A percentile compares a stretch with the other conserved stretches of the same genome.
phyloP scores from a whole-genome alignment of 2,329 filamentous ascomycete genomes.

The Pyrenochaeta sp. region DNA sequence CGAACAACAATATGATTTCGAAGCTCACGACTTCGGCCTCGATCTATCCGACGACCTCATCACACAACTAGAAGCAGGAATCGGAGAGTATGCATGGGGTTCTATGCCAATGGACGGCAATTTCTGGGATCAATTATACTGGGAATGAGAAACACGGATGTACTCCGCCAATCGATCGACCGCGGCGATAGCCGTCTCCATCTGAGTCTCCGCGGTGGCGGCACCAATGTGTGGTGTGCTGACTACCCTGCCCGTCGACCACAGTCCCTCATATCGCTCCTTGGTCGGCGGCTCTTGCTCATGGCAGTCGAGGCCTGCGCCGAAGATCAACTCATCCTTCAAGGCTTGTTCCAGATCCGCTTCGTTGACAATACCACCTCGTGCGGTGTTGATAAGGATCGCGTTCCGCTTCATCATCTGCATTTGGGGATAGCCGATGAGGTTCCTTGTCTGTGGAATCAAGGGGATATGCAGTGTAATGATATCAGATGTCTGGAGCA shows the following conservation, averaged over 20 bases:
- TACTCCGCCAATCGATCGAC: conserved; percentile 35
- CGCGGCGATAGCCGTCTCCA: conserved; percentile 45
- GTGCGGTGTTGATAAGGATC: conserved; percentile 56
- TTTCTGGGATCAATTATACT: conserved; percentile 12
- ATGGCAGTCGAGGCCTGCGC: conserved; percentile 60
- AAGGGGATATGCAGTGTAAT: conserved; percentile 32
- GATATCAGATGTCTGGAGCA: conserved; percentile 22
- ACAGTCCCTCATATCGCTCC: conserved; percentile 49
- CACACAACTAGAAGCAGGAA: conserved; percentile 36
- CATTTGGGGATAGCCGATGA: conserved; percentile 48
- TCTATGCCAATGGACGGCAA: conserved; percentile 13
- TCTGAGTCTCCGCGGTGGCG: conserved; percentile 51
- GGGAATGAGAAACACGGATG: conserved; percentile 12
- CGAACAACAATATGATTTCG: no score
- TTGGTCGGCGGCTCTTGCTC: conserved; percentile 54
- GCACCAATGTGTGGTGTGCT: conserved; percentile 61
- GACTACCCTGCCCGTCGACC: conserved; percentile 55
- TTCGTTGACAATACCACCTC: conserved; percentile 60
- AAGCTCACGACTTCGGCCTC: conserved; percentile 9
- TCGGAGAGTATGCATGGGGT: conserved; percentile 45
- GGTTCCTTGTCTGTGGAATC: conserved; percentile 28
- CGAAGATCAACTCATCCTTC: conserved; percentile 51
- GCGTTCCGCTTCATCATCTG: conserved; percentile 51
- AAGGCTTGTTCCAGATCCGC: conserved; percentile 54
- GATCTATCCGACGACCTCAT: conserved; percentile 22